A percentile compares a stretch with the other conserved stretches of the same genome.
These are phyloP conservation scores for Sedum album DNA, from an alignment of 164 flowering plant species.

Conservation along the genomic window DNA sequence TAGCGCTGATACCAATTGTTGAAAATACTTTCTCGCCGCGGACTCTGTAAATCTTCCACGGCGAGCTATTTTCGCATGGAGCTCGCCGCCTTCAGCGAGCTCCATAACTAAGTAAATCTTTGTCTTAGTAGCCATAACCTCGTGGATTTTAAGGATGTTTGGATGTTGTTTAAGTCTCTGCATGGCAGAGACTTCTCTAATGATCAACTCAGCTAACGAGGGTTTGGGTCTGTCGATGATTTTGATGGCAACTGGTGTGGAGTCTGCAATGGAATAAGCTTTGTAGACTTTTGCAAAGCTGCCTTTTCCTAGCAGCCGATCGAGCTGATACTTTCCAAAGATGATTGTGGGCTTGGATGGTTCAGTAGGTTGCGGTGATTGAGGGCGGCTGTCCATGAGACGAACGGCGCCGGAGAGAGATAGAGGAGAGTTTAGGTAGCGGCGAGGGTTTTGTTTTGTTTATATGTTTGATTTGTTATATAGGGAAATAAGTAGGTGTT, in stretches of 20 bases:
- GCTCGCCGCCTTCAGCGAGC: conserved; percentile 58
- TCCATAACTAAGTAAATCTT: conserved; percentile 74
- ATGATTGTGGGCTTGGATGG: conserved; percentile 10
- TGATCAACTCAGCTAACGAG: conserved; percentile 29
- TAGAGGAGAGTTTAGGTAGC: not conserved
- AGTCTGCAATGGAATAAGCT: conserved; percentile 30
- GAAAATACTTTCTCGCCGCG: conserved; percentile 44
- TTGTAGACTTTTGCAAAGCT: conserved; percentile 66
- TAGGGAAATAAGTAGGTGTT: not conserved
- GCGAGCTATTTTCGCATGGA: conserved; percentile 34
- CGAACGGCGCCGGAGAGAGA: not conserved
- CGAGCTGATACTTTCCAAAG: conserved; percentile 49
- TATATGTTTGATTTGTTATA: not conserved
- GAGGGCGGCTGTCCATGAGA: conserved; percentile 2
- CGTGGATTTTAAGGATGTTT: conserved; percentile 53
- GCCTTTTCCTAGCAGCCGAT: conserved; percentile 55
- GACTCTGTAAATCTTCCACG: conserved; percentile 38
- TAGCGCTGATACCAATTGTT: conserved; percentile 55
- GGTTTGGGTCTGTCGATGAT: conserved; percentile 42
- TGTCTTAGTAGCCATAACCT: conserved; percentile 63
- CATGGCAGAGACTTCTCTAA: conserved; percentile 58
- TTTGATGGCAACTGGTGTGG: conserved; percentile 40
- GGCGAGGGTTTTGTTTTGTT: not conserved
- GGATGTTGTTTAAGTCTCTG: conserved; percentile 52
- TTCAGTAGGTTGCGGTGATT: not conserved